phyloP scores from a whole-genome alignment of 1,284 basidiomycete genomes.

The Ganoderma leucocontextum region DNA sequence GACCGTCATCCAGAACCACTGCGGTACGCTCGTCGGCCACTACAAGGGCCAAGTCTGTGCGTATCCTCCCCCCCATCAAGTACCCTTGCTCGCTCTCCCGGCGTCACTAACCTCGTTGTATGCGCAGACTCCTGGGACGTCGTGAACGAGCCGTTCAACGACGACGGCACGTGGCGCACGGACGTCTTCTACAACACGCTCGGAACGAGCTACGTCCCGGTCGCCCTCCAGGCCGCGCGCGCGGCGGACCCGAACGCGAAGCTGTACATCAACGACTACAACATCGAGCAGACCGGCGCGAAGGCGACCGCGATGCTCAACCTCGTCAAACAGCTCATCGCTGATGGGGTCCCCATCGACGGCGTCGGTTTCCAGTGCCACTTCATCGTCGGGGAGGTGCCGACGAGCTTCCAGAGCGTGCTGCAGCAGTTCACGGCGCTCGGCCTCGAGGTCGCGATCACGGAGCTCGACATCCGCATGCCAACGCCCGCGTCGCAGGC shows the following conservation, averaged over 20 bases:
- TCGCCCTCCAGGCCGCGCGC: constrained; percentile 54
- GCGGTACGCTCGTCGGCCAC: constrained; percentile 54
- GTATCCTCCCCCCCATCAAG: constrained; percentile 12
- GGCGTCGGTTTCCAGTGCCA: constrained; percentile 61
- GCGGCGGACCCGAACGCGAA: constrained; percentile 54
- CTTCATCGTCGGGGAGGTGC: constrained; percentile 57
- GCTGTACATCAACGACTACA: constrained; percentile 65
- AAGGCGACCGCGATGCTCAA: constrained; percentile 56
- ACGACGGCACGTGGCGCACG: constrained; percentile 60
- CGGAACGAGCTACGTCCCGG: constrained; percentile 51
- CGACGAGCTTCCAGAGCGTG: constrained; percentile 48
- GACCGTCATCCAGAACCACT: constrained; percentile 56
- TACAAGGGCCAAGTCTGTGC: constrained; percentile 57
- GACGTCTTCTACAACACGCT: constrained; percentile 59
- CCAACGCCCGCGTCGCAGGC: constrained; percentile 54
- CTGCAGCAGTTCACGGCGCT: constrained; percentile 56
- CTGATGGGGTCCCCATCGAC: constrained; percentile 53
- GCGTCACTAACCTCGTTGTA: constrained; percentile 7
- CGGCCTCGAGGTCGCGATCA: constrained; percentile 63
- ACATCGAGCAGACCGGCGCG: constrained; percentile 44
- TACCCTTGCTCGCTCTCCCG: background rate
- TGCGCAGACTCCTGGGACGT: constrained; percentile 46
- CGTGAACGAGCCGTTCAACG: constrained; percentile 62
- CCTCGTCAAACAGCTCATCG: constrained; percentile 53
- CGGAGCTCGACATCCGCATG: constrained; percentile 64